Base-by-base conservation (phyloP, 192 early-diverging fungal species). In the Rhizoclosmatium sp. region DNA sequence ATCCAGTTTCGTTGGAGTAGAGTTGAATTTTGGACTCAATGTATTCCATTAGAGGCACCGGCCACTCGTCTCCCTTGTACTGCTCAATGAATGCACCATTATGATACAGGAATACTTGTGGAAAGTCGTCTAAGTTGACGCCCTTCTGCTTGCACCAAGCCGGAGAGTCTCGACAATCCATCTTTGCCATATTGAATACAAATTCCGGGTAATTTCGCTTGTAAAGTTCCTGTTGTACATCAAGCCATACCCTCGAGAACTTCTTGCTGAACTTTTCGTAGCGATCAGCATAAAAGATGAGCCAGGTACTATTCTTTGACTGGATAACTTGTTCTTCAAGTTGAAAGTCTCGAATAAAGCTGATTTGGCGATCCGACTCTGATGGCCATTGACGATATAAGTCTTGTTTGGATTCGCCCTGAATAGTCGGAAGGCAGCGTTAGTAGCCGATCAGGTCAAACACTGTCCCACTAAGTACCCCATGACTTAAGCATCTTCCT, bases 161-260 rank as follows among this genome's bases (percentile, higher is more conserved):
- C 47, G 39, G 12, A 14, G 14, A 40, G 10, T 69, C 67, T 5
- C 42, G 7, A 45, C 67, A 69, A 45, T 69, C 67, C 5, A 69
- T 47, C 31, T 69, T 69, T 14, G 12, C 40, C 67, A 69, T 69
- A 48, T 14, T 45, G 31, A 69, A 69, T 31, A 69, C 16, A n/a
- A 10, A 9, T 46, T 31, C 12, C 9, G 10, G 5, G 14, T n/a
- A 47, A 9, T 47, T 31, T 69, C 31, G 14, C 7, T 10, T 16
- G 5, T 7, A 9, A 14, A 69, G 14, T 48, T 9, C 14, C 4
- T 46, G 14, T 46, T 69, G 67, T 9, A 69, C 44, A 10, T 47
- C 41, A 31, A 69, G 67, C 67, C 67, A 69, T 47, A 31, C 44
- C 9, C 41, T 31, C 10, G 40, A 9, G 9, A 48, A 16, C 14